Evolutionary conservation across 768 basidiomycete genomes (phyloP), one percentile per base, ranked within the genome.

Genomic region (Leccinum subtestaceum): DNA sequence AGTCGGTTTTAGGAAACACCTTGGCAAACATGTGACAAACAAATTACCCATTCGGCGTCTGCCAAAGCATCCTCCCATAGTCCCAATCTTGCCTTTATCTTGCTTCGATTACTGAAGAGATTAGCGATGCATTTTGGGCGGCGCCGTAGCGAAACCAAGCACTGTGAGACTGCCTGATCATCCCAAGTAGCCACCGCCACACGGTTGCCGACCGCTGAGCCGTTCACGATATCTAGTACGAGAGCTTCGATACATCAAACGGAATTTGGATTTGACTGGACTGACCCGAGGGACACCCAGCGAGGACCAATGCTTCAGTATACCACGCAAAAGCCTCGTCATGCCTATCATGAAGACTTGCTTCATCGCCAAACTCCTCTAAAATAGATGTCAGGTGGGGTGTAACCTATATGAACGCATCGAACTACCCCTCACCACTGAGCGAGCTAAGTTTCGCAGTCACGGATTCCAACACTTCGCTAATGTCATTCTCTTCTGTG

Each of bases 261-360:
- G 13, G 9, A n/a, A 13, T 38, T 4, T 11, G 47, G 6, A 17
- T 6, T 17, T 1, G 10, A 25, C 17, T 19, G 17, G 43, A 29
- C 57, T 49, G 46, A 66, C 65, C 46, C 2, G 34, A 55, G 13
- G 51, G 43, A 29, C 15, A 54, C 21, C 34, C 54, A 36, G 57
- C 25, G 15, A 63, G 59, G n/a, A 3, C 15, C 15, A 59, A 51
- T 40, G 65, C 46, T 34, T 56, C 55, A 5, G 59, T 38, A 47
- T 66, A 66, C 61, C 61, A 66, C 2, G 25, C 31, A n/a, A 60
- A 47, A 7, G 65, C 64, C 15, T 55, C 53, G 15, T 52, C 57
- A 21, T 49, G 47, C 4, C 8, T 54, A 2, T 8, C 10, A 3
- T 11, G 29, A 10, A 36, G 1, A 52, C 45, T 51, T 5, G 64